Percentiles rank a stretch among this genome's conserved stretches.
These are phyloP conservation scores for Sophora flavescens DNA, from an alignment of 306 rosid species.

Conservation along the genomic window DNA sequence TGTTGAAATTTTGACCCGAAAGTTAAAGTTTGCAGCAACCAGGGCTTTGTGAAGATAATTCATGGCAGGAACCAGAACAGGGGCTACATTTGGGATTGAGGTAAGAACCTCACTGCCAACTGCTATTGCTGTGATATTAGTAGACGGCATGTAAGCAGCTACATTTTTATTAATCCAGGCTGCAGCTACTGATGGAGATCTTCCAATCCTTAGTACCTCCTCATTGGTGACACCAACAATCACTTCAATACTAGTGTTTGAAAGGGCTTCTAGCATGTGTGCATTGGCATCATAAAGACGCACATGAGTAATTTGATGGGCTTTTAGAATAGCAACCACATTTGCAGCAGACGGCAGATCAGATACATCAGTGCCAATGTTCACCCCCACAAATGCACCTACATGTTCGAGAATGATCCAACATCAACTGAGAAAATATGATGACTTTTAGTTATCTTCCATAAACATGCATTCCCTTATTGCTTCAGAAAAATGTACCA, in stretches of 20 bases:
- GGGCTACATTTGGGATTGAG: constrained; percentile 72
- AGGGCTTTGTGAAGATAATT: constrained; percentile 79
- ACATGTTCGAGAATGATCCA: constrained; percentile 47
- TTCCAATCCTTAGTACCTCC: constrained; percentile 80
- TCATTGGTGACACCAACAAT: constrained; percentile 87
- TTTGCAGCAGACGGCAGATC: constrained; percentile 76
- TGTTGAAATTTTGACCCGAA: constrained; percentile 85
- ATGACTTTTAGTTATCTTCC: constrained; percentile 14
- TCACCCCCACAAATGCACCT: constrained; percentile 96
- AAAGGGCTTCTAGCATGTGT: constrained; percentile 83
- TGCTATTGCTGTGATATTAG: constrained; percentile 86
- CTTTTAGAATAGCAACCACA: constrained; percentile 76
- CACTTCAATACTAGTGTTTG: constrained; percentile 80
- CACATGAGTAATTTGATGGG: constrained; percentile 79
- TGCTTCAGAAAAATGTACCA: background rate
- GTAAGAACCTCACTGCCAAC: constrained; percentile 94
- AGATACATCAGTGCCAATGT: constrained; percentile 88
- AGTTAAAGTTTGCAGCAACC: constrained; percentile 82
- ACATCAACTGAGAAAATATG: constrained; percentile 41
- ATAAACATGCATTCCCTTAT: constrained; percentile 11
- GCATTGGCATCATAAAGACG: constrained; percentile 87
- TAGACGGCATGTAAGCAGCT: constrained; percentile 78
- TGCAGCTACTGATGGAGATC: constrained; percentile 76
- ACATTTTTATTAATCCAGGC: constrained; percentile 87
- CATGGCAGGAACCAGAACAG: constrained; percentile 86